phyloP scores from a whole-genome alignment of 805 yeast genomes.

The Yarrowia osloensis region DNA sequence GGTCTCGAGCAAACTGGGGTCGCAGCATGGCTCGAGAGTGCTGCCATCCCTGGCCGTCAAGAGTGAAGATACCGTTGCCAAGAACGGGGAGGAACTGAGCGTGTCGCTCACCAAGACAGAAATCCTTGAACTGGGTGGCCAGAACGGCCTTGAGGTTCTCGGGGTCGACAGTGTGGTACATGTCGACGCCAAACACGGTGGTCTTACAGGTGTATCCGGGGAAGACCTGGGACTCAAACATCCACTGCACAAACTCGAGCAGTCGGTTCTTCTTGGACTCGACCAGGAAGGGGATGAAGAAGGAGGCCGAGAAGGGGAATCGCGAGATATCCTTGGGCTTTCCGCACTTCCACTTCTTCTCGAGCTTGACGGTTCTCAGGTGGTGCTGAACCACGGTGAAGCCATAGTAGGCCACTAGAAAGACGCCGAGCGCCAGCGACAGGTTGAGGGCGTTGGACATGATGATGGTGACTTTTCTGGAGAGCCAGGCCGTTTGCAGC shows the following conservation, averaged over 20 bases:
- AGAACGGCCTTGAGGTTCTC: constrained; percentile 43
- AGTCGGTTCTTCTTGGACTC: constrained; percentile 27
- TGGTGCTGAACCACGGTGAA: constrained; percentile 10
- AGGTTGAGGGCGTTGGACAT: constrained; percentile 28
- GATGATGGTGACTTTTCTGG: neutral
- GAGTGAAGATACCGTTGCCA: constrained; percentile 45
- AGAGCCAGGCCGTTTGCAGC: neutral
- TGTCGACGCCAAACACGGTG: constrained; percentile 28
- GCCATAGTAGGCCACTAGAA: constrained; percentile 4
- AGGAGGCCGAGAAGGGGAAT: constrained; percentile 28
- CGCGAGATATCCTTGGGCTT: constrained; percentile 24
- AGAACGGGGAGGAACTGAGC: constrained; percentile 39
- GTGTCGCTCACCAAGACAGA: constrained; percentile 39
- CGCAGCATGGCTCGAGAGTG: constrained; percentile 44
- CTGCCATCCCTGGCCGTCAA: constrained; percentile 44
- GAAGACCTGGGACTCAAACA: constrained; percentile 19
- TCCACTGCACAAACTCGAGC: constrained; percentile 24
- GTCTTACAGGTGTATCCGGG: constrained; percentile 28
- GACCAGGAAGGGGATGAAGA: constrained; percentile 28
- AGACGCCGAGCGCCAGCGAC: constrained; percentile 29
- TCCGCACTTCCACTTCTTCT: constrained; percentile 28
- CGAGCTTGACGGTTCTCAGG: neutral
- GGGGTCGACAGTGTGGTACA: constrained; percentile 40
- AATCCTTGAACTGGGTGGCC: constrained; percentile 42
- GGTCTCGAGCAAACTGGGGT: constrained; percentile 44